These are phyloP conservation scores for Aspergillus asperescens DNA, from an alignment of 495 filamentous ascomycete genomes.

Conservation along the genomic window DNA sequence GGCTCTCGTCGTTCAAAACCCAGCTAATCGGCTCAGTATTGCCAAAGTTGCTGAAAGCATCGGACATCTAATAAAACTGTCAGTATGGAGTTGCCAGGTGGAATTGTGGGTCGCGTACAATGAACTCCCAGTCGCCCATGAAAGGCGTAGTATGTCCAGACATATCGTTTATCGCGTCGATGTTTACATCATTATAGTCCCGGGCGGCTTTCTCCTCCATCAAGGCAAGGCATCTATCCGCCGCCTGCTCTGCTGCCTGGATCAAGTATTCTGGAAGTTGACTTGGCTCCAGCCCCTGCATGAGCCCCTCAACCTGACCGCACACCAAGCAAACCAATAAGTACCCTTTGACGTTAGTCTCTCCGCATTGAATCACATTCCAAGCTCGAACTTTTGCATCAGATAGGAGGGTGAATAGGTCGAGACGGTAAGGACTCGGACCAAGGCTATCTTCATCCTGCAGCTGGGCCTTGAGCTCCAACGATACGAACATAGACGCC, in stretches of 20 bases:
- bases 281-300: conserved; percentile 28
- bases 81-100: background rate
- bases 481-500: conserved; percentile 36
- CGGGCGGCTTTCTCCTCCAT: conserved; percentile 19
- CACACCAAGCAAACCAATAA: conserved; percentile 37
- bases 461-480: conserved; percentile 46
- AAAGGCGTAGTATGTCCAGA: background rate
- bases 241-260: conserved; percentile 35
- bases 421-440: conserved; percentile 37
- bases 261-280: conserved; percentile 29
- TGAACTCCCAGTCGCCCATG: conserved; percentile 12
- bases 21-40: conserved; percentile 9
- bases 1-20: background rate
- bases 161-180: background rate
- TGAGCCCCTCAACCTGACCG: conserved; percentile 42
- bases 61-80: conserved; percentile 5
- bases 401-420: conserved; percentile 43
- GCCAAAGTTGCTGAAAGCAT: conserved; percentile 1
- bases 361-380: conserved; percentile 41
- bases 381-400: conserved; percentile 43
- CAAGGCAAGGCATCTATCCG: conserved; percentile 28
- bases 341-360: conserved; percentile 55
- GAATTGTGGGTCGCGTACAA: background rate
- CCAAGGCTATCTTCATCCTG: conserved; percentile 47
- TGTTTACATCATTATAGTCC: background rate